Percentiles rank a stretch among this genome's conserved stretches.
These are phyloP conservation scores for Lathyrus oleraceus DNA, from an alignment of 306 rosid genomes.

Conservation along the genomic window DNA sequence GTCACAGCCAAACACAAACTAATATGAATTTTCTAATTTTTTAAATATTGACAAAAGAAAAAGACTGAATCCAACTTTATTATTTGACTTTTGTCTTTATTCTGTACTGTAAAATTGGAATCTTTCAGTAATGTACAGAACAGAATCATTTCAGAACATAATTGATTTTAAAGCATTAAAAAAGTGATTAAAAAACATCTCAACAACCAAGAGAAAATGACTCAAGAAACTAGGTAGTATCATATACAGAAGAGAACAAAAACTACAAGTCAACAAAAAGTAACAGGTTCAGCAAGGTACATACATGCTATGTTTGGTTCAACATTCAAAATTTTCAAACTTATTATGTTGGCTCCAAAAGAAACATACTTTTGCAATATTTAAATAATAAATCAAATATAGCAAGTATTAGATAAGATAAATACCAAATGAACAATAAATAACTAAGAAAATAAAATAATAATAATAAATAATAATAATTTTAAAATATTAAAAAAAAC, in stretches of 20 bases:
- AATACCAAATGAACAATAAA: too few species aligned
- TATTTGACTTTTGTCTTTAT: conserved; percentile 15
- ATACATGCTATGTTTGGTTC: background rate
- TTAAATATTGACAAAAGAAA: conserved; percentile 23
- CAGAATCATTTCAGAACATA: conserved; percentile 14
- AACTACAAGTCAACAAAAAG: background rate
- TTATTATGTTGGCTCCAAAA: background rate
- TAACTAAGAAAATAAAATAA: too few species aligned
- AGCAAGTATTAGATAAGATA: background rate
- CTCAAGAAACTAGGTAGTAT: background rate
- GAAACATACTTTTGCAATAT: background rate
- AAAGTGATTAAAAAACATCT: background rate
- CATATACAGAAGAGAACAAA: background rate
- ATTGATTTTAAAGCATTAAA: conserved; percentile 16
- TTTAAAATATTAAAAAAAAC: too few species aligned
- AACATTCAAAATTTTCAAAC: background rate
- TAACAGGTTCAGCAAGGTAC: background rate
- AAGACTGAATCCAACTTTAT: background rate
- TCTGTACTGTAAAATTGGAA: conserved; percentile 1
- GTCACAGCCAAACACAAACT: too few species aligned
- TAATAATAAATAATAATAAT: too few species aligned
- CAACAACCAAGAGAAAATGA: conserved; percentile 1
- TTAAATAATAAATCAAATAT: background rate
- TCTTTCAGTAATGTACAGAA: conserved; percentile 3
- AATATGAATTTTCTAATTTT: background rate